Base-by-base conservation (phyloP, 805 yeast genomes). In the Ogataea thermomethanolica region DNA sequence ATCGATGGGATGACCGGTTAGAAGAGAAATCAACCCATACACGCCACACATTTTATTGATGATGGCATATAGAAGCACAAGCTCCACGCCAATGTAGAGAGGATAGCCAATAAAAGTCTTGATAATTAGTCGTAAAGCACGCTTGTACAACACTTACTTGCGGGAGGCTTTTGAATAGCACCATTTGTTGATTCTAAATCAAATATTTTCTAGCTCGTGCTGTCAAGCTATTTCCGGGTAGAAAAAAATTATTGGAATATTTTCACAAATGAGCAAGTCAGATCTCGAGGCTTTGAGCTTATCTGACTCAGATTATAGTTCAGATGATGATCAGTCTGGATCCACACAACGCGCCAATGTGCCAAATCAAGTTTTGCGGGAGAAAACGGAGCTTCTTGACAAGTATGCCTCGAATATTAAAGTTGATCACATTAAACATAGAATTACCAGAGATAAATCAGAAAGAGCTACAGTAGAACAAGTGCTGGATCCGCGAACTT, bases 381-480 rank as follows among this genome's bases (percentile, higher is more conserved):
- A 70, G 36, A 73, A 74, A 39, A 69, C 71, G 2, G 68, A 67
- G 32, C 73, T 84, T 26, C 66, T 80, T 14, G 78, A 74, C n/a
- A 79, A 75, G 51, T 81, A 79, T 58, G 76, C 81, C 0, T 74
- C 76, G 38, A 78, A 73, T 46, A 83, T 84, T 56, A 81, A 79
- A 48, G 70, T 79, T 1, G 89, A 81, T 54, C 75, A 75, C 43
- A 61, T 67, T 44, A 76, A 73, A 35, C 80, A 79, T 35, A 76
- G 81, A 49, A 69, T 74, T 0, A 76, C 78, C 38, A 81, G 79
- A 49, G 99, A 91, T 64, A 79, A 89, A 54, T 81, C 98, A 1
- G 89, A 93, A 53, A 71, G 99, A 39, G 99, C 99, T 2, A 93
- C 99, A 0, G 95, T 89, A 11, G 98, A 93, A 56, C 96, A 90